A percentile compares a stretch with the other conserved stretches of the same genome.
phyloP scores from a whole-genome alignment of 2,329 filamentous ascomycete species.

The Cytospora piceae region DNA sequence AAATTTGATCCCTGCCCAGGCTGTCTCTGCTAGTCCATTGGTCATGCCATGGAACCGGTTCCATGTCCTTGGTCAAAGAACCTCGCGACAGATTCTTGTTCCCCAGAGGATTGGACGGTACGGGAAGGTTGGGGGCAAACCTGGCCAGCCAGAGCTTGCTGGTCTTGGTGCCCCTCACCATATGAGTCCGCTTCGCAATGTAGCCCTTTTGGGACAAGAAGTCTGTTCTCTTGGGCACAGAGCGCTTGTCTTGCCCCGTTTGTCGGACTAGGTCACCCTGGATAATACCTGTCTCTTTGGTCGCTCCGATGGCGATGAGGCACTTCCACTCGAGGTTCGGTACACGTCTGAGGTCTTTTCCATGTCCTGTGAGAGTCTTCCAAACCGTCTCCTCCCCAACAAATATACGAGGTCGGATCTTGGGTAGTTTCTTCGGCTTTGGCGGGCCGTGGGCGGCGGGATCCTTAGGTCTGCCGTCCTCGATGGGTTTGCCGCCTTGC shows the following conservation, averaged over 20 bases:
- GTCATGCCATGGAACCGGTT: conserved; percentile 59
- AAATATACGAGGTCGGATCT: conserved; percentile 44
- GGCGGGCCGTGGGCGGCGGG: conserved; percentile 6
- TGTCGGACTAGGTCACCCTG: conserved; percentile 63
- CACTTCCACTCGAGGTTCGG: conserved; percentile 63
- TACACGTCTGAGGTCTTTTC: conserved; percentile 60
- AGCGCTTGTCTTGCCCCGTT: conserved; percentile 65
- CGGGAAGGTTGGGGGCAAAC: conserved; percentile 51
- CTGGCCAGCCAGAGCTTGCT: conserved; percentile 64
- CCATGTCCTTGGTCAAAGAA: conserved; percentile 46
- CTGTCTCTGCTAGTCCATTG: conserved; percentile 59
- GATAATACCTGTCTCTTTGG: conserved; percentile 58
- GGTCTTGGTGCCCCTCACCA: conserved; percentile 62
- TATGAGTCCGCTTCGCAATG: conserved; percentile 62
- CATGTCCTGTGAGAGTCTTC: conserved; percentile 63
- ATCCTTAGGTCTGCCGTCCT: conserved; percentile 2
- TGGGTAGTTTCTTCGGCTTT: conserved; percentile 22
- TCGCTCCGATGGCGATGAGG: conserved; percentile 60
- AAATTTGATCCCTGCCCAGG: conserved; percentile 43
- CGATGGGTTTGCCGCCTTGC: not conserved
- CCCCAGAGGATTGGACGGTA: conserved; percentile 27
- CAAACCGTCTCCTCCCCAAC: conserved; percentile 61
- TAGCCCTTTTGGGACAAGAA: conserved; percentile 63
- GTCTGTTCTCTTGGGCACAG: conserved; percentile 64
- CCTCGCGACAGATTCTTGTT: conserved; percentile 41